Percentiles rank a stretch among this genome's conserved stretches.
These are phyloP conservation scores for Perilla frutescens DNA, from an alignment of 257 asterid species.

Conservation along the genomic window DNA sequence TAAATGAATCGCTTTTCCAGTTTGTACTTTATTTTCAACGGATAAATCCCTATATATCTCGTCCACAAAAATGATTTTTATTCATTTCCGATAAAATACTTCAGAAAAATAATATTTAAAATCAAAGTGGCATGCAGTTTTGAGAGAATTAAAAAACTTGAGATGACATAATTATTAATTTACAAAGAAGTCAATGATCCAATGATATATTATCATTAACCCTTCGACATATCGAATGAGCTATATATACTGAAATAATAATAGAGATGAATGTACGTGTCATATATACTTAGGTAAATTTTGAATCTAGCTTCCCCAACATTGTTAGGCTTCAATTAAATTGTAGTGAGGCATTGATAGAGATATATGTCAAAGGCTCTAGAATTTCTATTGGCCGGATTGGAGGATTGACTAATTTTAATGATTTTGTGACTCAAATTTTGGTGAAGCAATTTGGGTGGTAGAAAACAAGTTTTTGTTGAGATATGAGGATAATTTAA, in stretches of 20 bases:
- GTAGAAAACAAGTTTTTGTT: slow-evolving; percentile 29
- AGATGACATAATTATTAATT: slow-evolving; percentile 24
- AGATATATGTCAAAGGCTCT: slow-evolving; percentile 6
- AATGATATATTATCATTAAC: slow-evolving; percentile 19
- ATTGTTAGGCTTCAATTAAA: slow-evolving; percentile 14
- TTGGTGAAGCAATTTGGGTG: slow-evolving; percentile 42
- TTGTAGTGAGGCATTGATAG: slow-evolving; percentile 20
- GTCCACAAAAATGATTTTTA: slow-evolving; percentile 30
- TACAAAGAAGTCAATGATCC: slow-evolving; percentile 1
- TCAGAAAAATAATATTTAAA: neutral
- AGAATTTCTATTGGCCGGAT: slow-evolving; percentile 7
- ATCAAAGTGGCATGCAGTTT: too few relatives aligned
- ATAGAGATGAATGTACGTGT: neutral
- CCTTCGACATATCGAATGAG: slow-evolving; percentile 1
- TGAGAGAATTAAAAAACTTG: neutral
- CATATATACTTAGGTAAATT: neutral
- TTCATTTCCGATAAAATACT: neutral
- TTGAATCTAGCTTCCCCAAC: neutral
- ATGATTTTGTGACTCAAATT: slow-evolving; percentile 15
- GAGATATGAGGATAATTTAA: slow-evolving; percentile 2
- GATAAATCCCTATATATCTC: slow-evolving; percentile 21
- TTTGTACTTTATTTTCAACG: slow-evolving; percentile 32
- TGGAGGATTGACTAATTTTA: slow-evolving; percentile 30
- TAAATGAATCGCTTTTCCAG: slow-evolving; percentile 15
- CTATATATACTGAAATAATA: too few relatives aligned